These are phyloP conservation scores for Aspergillus piperis DNA, from an alignment of 2,329 filamentous ascomycete genomes.

Conservation along the genomic window DNA sequence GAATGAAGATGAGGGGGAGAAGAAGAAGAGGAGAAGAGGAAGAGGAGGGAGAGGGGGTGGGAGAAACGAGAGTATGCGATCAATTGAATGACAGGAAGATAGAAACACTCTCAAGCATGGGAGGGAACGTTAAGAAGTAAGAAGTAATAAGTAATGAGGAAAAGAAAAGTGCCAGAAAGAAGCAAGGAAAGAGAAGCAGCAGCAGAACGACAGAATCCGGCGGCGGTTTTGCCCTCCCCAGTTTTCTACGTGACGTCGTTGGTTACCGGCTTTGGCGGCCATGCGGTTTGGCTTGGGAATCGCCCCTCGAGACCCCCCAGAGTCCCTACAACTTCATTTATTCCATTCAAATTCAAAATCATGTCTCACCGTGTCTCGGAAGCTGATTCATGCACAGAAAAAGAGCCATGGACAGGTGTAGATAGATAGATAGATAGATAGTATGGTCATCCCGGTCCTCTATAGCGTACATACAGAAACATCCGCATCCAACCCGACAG, in stretches of 20 bases:
- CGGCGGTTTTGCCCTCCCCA: neutral
- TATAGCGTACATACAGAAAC: slow-evolving; percentile 5
- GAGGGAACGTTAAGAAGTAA: neutral
- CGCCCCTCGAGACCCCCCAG: neutral
- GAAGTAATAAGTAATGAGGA: neutral
- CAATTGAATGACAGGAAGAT: slow-evolving; percentile 17
- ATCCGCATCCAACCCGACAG: slow-evolving; percentile 2
- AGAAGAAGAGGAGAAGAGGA: neutral
- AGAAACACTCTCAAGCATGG: neutral
- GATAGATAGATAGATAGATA: neutral
- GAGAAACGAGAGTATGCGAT: slow-evolving; percentile 1
- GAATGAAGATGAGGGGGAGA: neutral
- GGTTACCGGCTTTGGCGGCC: neutral
- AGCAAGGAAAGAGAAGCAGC: neutral
- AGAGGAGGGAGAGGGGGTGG: neutral
- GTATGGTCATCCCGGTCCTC: neutral
- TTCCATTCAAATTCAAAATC: too few species aligned
- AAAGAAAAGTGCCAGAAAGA: neutral
- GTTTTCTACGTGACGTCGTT: slow-evolving; percentile 10
- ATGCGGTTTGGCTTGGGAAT: too few species aligned
- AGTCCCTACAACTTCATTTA: too few species aligned
- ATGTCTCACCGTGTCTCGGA: too few species aligned
- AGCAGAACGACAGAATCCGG: neutral
- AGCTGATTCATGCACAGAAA: neutral
- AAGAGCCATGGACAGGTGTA: neutral